Conservation (phyloP, 192 early-diverging fungal species). For the Coemansia sp. region DNA sequence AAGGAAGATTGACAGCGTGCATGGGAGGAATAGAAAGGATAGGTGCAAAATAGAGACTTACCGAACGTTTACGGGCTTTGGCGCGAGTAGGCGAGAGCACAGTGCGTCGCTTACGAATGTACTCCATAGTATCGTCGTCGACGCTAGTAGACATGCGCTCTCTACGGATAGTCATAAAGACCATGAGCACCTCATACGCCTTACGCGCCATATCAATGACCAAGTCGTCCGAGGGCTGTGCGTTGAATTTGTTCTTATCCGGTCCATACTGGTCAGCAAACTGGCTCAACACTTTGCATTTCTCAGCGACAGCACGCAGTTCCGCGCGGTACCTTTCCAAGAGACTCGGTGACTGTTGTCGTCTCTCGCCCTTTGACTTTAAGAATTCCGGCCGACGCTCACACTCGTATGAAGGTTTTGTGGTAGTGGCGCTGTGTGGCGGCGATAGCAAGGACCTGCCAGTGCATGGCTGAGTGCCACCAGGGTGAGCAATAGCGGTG, state of each 20-base stretch:
- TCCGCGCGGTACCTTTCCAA: slow-evolving; percentile 50
- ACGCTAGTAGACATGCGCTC: slow-evolving; percentile 52
- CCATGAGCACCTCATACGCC: slow-evolving; percentile 57
- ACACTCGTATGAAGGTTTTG: not conserved
- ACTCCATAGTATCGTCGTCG: slow-evolving; percentile 59
- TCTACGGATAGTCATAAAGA: slow-evolving; percentile 55
- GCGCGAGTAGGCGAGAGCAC: slow-evolving; percentile 48
- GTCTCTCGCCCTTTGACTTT: slow-evolving; percentile 11
- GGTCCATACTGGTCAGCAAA: slow-evolving; percentile 56
- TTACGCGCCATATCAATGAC: slow-evolving; percentile 59
- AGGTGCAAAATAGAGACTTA: slow-evolving; percentile 26
- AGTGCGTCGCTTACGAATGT: slow-evolving; percentile 59
- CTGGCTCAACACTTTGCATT: slow-evolving; percentile 54
- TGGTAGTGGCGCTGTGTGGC: slow-evolving; percentile 5
- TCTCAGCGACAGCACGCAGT: slow-evolving; percentile 51
- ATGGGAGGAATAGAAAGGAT: not conserved
- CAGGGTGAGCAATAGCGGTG: slow-evolving; percentile 3
- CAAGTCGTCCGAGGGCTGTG: slow-evolving; percentile 56
- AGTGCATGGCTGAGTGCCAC: slow-evolving; percentile 5
- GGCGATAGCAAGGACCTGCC: not conserved
- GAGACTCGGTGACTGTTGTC: slow-evolving; percentile 21
- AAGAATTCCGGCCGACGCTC: slow-evolving; percentile 6
- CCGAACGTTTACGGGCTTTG: slow-evolving; percentile 55
- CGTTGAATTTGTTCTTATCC: slow-evolving; percentile 52
- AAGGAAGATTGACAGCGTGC: not conserved